phyloP scores from a whole-genome alignment of 192 early-diverging fungal genomes.

The Coemansia sp. region DNA sequence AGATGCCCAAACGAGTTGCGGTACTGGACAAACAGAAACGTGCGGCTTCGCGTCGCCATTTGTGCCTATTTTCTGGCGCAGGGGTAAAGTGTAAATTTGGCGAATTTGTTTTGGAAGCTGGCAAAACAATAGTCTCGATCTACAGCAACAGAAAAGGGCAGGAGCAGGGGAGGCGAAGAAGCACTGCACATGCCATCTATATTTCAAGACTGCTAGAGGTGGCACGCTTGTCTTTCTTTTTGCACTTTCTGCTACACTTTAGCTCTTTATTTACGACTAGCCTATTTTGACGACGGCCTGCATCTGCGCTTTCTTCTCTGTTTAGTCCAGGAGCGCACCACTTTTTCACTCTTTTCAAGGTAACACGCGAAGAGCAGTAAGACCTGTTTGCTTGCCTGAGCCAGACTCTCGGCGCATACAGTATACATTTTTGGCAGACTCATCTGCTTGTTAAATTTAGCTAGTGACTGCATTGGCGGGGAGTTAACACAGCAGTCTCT shows the following conservation, averaged over 20 bases:
- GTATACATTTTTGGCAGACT: not conserved
- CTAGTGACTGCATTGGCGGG: not conserved
- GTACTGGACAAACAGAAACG: constrained; percentile 90
- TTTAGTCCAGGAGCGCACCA: constrained; percentile 1
- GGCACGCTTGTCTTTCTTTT: not conserved
- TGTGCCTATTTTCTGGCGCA: constrained; percentile 3
- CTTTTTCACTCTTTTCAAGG: not conserved
- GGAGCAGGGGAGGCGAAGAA: not conserved
- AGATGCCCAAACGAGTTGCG: constrained; percentile 81
- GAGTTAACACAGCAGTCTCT: not conserved
- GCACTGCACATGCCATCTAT: not conserved
- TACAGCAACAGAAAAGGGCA: not conserved
- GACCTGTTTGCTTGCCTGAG: not conserved
- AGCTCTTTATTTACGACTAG: constrained; percentile 9
- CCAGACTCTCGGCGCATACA: not conserved
- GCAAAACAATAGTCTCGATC: constrained; percentile 59
- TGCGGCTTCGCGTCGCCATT: constrained; percentile 88
- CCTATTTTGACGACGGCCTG: constrained; percentile 8
- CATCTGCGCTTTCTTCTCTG: not conserved
- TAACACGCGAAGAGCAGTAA: not conserved
- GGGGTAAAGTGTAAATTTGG: not conserved
- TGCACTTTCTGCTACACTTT: constrained; percentile 1
- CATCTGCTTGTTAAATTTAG: not conserved
- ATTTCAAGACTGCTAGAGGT: not conserved
- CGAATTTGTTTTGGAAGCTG: not conserved